Base-by-base conservation (phyloP, 2,329 filamentous ascomycete species). In the Aureobasidium lini region DNA sequence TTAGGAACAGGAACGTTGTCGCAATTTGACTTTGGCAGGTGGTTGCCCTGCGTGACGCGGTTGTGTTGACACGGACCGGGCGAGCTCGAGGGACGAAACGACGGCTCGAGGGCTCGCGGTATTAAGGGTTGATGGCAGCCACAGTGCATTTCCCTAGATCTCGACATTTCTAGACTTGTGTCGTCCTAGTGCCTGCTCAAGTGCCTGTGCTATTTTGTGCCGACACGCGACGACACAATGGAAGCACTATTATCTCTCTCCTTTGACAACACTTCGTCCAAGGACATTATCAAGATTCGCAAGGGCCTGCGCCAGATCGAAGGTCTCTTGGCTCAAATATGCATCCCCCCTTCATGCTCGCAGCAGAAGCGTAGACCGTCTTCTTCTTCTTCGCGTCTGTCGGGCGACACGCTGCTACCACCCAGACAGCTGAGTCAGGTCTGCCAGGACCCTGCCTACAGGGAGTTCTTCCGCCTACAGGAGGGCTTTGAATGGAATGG, bases 401-500 rank as follows among this genome's bases (percentile, higher is more conserved):
- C 42, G 9, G 62, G 32, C 64, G 62, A 57, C 62, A 66, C 39
- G 57, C 61, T 32, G 62, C 57, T 28, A 15, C 57, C 61, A 42
- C 62, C 75, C 56, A 91, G 89, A 74, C 79, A 80, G 13, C 80
- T 96, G 52, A 77, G 77, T 23, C 86, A 90, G 60, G 76, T 96
- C 63, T 81, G 83, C 53, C 83, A 86, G 64, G 94, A 97, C 73
- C 90, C 89, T 18, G 93, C 92, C 18, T 97, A 96, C 71, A 81
- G 90, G 65, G 91, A 96, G 74, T 97, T 97, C 78, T 96, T 96
- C 79, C 90, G 95, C 72, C 73, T 97, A 65, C 94, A 99, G 73
- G 92, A 97, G 70, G 90, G 92, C 2, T 99, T 99, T 71, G 90
- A 97, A 76, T 97, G 91, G 89, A 99, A 99, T 76, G 81, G 84